These are phyloP conservation scores for Cercospora beticola DNA, from an alignment of 2,329 filamentous ascomycete genomes.

Conservation along the genomic window DNA sequence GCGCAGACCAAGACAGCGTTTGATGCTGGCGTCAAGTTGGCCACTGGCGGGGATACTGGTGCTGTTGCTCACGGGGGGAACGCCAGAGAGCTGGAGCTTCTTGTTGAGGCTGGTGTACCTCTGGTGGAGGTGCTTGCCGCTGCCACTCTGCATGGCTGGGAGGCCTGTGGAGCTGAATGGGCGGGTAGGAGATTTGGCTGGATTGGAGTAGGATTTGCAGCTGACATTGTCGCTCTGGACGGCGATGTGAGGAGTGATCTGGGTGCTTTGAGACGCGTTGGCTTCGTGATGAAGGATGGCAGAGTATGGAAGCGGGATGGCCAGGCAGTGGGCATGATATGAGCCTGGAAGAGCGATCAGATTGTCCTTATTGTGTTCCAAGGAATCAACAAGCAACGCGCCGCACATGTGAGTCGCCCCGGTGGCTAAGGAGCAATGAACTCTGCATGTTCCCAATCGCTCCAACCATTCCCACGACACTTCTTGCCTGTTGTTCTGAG, in stretches of 20 bases:
- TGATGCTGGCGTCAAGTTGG: slow-evolving; percentile 51
- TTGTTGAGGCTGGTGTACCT: slow-evolving; percentile 53
- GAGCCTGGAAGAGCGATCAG: not conserved
- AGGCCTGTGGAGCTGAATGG: slow-evolving; percentile 54
- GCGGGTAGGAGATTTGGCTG: slow-evolving; percentile 56
- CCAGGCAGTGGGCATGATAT: slow-evolving; percentile 28
- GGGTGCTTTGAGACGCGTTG: slow-evolving; percentile 48
- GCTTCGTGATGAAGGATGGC: slow-evolving; percentile 60
- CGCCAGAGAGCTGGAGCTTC: slow-evolving; percentile 55
- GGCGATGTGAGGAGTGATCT: slow-evolving; percentile 46
- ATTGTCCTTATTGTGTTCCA: too few relatives aligned
- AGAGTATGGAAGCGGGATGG: slow-evolving; percentile 49
- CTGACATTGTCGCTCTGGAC: slow-evolving; percentile 54
- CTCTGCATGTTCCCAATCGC: too few relatives aligned
- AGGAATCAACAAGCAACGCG: too few relatives aligned
- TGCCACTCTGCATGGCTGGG: slow-evolving; percentile 55
- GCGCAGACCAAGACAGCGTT: slow-evolving; percentile 47
- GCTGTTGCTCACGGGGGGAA: slow-evolving; percentile 56
- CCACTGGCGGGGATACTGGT: slow-evolving; percentile 56
- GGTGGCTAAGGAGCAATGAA: too few relatives aligned
- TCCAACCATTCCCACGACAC: too few relatives aligned
- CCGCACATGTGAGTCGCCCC: too few relatives aligned
- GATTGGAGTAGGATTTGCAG: slow-evolving; percentile 50
- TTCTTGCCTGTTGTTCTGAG: too few relatives aligned
- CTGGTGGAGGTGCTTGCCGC: slow-evolving; percentile 53